phyloP scores from a whole-genome alignment of 371 early-diverging fungal genomes.

The Mucor mucedo region DNA sequence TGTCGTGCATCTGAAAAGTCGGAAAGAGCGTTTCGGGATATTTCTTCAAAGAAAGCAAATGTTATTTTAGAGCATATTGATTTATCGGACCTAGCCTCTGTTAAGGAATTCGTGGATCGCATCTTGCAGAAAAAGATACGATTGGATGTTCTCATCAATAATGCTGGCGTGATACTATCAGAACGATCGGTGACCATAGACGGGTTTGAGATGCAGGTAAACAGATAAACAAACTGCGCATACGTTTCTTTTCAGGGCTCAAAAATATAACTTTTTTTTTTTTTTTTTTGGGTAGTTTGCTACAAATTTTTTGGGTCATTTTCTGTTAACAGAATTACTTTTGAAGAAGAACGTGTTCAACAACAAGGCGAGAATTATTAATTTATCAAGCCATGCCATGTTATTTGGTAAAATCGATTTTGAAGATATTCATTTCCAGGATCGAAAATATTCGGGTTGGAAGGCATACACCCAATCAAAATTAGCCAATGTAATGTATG shows the following conservation, averaged over 20 bases:
- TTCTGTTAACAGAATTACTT: slow-evolving; percentile 33
- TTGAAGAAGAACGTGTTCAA: slow-evolving; percentile 22
- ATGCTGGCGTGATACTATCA: slow-evolving; percentile 61
- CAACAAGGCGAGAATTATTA: slow-evolving; percentile 52
- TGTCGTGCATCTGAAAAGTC: slow-evolving; percentile 30
- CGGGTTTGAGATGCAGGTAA: slow-evolving; percentile 66
- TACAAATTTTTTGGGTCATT: slow-evolving; percentile 75
- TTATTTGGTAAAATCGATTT: slow-evolving; percentile 33
- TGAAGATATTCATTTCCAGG: slow-evolving; percentile 32
- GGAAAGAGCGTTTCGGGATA: slow-evolving; percentile 7
- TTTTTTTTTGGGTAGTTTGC: too few relatives aligned
- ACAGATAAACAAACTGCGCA: too few relatives aligned
- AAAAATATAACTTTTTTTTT: background rate
- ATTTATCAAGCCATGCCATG: slow-evolving; percentile 29
- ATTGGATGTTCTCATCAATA: slow-evolving; percentile 63
- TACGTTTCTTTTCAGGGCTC: too few relatives aligned
- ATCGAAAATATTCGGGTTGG: slow-evolving; percentile 15
- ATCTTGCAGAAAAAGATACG: background rate
- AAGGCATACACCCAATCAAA: slow-evolving; percentile 61
- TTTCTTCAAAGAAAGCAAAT: slow-evolving; percentile 8
- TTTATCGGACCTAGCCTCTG: slow-evolving; percentile 18
- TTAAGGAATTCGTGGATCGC: slow-evolving; percentile 17
- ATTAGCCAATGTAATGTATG: slow-evolving; percentile 71
- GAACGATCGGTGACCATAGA: slow-evolving; percentile 45
- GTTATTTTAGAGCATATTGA: slow-evolving; percentile 18